Conservation (phyloP, 768 basidiomycete species). For the Tricholoma furcatifolium region DNA sequence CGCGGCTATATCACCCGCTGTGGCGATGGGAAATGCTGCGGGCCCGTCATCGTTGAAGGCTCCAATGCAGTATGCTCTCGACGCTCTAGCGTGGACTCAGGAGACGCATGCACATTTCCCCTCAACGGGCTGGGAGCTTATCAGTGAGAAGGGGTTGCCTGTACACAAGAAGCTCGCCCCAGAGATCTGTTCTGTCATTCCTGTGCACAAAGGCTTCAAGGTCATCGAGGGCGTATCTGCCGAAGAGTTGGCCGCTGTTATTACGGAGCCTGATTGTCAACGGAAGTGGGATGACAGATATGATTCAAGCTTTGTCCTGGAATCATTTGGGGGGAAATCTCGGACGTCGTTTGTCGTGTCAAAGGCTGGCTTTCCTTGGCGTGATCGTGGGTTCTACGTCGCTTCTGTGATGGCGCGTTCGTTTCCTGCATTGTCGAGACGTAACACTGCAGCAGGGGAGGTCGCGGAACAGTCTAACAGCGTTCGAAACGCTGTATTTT, state of each 20-base stretch:
- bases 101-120: slow-evolving; percentile 60
- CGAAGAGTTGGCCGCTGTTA: slow-evolving; percentile 79
- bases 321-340: slow-evolving; percentile 75
- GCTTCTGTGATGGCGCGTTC: slow-evolving; percentile 74
- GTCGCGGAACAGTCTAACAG: slow-evolving; percentile 37
- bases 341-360: slow-evolving; percentile 70
- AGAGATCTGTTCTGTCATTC: slow-evolving; percentile 76
- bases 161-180: slow-evolving; percentile 75
- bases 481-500: slow-evolving; percentile 68
- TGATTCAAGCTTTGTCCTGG: slow-evolving; percentile 64
- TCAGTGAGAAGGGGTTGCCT: slow-evolving; percentile 74
- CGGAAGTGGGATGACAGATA: slow-evolving; percentile 88
- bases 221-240: slow-evolving; percentile 93
- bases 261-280: slow-evolving; percentile 68
- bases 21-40: slow-evolving; percentile 36
- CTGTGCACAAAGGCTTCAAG: slow-evolving; percentile 84
- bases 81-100: slow-evolving; percentile 79
- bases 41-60: slow-evolving; percentile 54
- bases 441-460: slow-evolving; percentile 36
- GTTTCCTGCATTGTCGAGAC: slow-evolving; percentile 34
- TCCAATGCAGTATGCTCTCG: slow-evolving; percentile 80
- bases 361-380: slow-evolving; percentile 86
- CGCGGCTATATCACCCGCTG: slow-evolving; percentile 67
- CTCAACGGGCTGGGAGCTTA: slow-evolving; percentile 68
- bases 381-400: slow-evolving; percentile 83